These are phyloP conservation scores for Ganoderma lingzhi DNA, from an alignment of 1,284 basidiomycete species.

Conservation along the genomic window DNA sequence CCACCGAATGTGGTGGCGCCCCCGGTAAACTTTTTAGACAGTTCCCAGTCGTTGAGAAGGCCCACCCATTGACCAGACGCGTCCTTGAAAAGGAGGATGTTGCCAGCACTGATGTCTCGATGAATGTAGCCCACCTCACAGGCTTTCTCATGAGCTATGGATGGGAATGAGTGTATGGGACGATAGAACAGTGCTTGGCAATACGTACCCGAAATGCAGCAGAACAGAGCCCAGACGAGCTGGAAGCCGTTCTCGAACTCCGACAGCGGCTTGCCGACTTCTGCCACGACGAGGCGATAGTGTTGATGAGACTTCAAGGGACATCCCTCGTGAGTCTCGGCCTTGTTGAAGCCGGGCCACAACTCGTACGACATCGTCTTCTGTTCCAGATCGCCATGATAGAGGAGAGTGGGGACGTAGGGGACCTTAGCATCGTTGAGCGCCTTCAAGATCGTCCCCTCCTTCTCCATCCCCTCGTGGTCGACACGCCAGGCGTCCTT, in stretches of 20 bases:
- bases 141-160: slow-evolving; percentile 10
- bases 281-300: slow-evolving; percentile 22
- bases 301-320: slow-evolving; percentile 21
- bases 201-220: slow-evolving; percentile 7
- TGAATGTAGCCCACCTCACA: slow-evolving; percentile 14
- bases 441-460: slow-evolving; percentile 16
- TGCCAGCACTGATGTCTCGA: slow-evolving; percentile 22
- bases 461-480: slow-evolving; percentile 7
- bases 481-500: slow-evolving; percentile 28
- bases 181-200: no score
- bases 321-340: not conserved
- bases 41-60: slow-evolving; percentile 19
- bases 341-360: not conserved
- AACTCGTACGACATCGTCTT: not conserved
- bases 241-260: slow-evolving; percentile 8
- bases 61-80: not conserved
- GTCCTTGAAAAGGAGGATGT: slow-evolving; percentile 19
- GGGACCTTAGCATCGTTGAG: slow-evolving; percentile 27
- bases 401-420: slow-evolving; percentile 27
- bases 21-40: slow-evolving; percentile 1
- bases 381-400: slow-evolving; percentile 24
- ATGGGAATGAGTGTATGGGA: not conserved
- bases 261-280: slow-evolving; percentile 21
- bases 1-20: no score
- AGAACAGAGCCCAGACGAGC: not conserved